phyloP scores from a whole-genome alignment of 306 rosid genomes.

The Vicia faba region DNA sequence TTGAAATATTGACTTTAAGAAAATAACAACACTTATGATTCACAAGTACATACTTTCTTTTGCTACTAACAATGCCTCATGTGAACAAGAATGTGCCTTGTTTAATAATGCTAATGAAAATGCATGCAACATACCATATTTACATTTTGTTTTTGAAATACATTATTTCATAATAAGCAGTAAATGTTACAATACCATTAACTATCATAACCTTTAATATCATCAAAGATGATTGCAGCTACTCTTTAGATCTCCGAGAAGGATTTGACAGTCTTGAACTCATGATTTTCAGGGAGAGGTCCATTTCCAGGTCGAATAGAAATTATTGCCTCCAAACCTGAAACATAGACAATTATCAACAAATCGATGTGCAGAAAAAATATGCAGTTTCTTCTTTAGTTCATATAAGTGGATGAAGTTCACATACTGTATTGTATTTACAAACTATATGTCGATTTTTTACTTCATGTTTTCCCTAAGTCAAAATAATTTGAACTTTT shows the following conservation, averaged over 20 bases:
- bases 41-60: not conserved
- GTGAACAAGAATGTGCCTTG: not conserved
- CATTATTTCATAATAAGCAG: constrained; percentile 27
- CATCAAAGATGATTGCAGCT: constrained; percentile 28
- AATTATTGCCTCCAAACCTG: constrained; percentile 81
- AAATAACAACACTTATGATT: not conserved
- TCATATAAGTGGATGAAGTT: too few species aligned
- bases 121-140: not conserved
- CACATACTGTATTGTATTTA: too few species aligned
- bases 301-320: constrained; percentile 91
- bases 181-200: constrained; percentile 23
- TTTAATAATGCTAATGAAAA: not conserved
- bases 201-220: constrained; percentile 26
- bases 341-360: constrained; percentile 23
- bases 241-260: constrained; percentile 63
- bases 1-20: not conserved
- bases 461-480: too few species aligned
- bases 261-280: constrained; percentile 73
- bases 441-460: too few species aligned
- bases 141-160: not conserved
- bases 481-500: too few species aligned
- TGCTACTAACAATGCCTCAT: not conserved
- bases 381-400: constrained; percentile 25
- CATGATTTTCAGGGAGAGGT: constrained; percentile 81
- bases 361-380: constrained; percentile 19